These are phyloP conservation scores for Amoebophrya sp. DNA, from an alignment of 169 alveolate species.

Conservation along the genomic window DNA sequence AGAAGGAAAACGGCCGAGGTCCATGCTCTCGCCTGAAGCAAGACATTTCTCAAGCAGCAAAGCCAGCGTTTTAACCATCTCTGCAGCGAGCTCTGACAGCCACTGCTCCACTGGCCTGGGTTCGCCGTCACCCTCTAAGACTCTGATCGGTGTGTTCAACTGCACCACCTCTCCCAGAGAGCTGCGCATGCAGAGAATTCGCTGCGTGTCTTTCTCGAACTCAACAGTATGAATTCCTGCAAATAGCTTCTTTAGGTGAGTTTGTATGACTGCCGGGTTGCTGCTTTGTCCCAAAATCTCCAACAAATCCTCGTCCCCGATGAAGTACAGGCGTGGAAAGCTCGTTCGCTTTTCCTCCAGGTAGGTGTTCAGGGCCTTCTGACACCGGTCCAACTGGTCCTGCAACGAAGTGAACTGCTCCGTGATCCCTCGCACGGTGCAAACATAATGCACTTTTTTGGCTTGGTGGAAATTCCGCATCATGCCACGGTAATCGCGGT, in stretches of 20 bases:
- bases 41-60: conserved; percentile 41
- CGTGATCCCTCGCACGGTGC: conserved; percentile 66
- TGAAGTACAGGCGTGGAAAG: conserved; percentile 83
- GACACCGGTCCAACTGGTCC: conserved; percentile 80
- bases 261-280: conserved; percentile 77
- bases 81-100: conserved; percentile 69
- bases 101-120: conserved; percentile 74
- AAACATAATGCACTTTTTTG: conserved; percentile 66
- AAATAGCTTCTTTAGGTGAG: conserved; percentile 80
- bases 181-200: conserved; percentile 60
- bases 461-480: conserved; percentile 70
- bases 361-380: conserved; percentile 80
- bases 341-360: conserved; percentile 80
- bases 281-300: conserved; percentile 81
- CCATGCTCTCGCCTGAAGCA: conserved; percentile 49
- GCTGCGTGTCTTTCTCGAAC: conserved; percentile 60
- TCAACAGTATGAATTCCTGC: conserved; percentile 79
- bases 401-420: conserved; percentile 47
- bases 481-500: conserved; percentile 68
- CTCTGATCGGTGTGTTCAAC: conserved; percentile 60
- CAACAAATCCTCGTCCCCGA: conserved; percentile 87
- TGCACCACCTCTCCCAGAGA: conserved; percentile 70
- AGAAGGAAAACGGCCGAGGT: conserved; percentile 67
- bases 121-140: conserved; percentile 32
- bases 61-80: conserved; percentile 71